phyloP scores from a whole-genome alignment of 2,329 filamentous ascomycete species.

The Fusarium globosum region DNA sequence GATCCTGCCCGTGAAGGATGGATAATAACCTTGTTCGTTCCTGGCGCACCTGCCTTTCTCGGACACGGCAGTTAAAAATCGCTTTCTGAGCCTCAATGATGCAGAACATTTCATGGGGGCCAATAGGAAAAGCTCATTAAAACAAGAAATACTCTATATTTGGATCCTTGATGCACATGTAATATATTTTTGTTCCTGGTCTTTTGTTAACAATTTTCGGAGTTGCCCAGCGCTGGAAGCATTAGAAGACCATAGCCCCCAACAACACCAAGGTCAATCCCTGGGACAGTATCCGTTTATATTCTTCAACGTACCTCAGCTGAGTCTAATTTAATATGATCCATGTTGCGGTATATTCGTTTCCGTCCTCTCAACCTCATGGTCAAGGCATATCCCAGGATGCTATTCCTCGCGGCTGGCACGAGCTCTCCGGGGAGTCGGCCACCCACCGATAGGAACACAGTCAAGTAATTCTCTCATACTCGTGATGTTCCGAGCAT shows the following conservation, averaged over 20 bases:
- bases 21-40: neutral
- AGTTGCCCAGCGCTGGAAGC: neutral
- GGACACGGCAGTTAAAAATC: neutral
- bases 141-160: neutral
- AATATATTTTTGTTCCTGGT: neutral
- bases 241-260: neutral
- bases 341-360: neutral
- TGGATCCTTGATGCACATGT: neutral
- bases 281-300: neutral
- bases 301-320: neutral
- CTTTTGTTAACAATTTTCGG: neutral
- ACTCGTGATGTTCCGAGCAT: neutral
- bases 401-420: neutral
- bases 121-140: neutral
- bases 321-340: neutral
- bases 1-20: neutral
- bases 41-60: conserved; percentile 1
- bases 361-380: neutral
- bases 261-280: conserved; percentile 1
- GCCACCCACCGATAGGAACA: neutral
- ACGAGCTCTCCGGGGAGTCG: neutral
- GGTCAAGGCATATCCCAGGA: neutral
- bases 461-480: neutral
- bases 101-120: neutral
- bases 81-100: neutral